These are phyloP conservation scores for Solanum etuberosum DNA, from an alignment of 257 asterid genomes.

Conservation along the genomic window DNA sequence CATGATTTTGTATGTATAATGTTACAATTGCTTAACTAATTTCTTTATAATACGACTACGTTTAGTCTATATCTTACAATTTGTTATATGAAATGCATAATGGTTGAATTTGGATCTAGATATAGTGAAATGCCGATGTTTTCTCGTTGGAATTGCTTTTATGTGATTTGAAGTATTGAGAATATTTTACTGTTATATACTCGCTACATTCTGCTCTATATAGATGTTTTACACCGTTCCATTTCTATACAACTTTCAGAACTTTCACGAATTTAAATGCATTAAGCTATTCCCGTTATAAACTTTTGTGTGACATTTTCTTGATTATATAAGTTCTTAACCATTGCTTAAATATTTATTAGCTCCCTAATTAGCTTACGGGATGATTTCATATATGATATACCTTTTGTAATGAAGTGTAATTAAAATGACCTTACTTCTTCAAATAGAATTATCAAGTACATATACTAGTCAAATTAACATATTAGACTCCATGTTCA, in stretches of 20 bases:
- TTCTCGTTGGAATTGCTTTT: neutral
- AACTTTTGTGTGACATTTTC: neutral
- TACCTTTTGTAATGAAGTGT: neutral
- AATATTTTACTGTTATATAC: neutral
- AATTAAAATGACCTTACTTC: neutral
- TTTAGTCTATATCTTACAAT: neutral
- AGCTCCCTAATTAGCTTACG: neutral
- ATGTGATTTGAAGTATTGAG: neutral
- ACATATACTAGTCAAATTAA: neutral
- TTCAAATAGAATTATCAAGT: neutral
- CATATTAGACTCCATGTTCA: neutral
- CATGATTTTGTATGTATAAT: neutral
- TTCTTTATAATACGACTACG: neutral
- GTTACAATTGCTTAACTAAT: neutral
- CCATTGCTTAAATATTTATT: neutral
- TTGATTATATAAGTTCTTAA: neutral
- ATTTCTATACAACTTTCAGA: neutral
- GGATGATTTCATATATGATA: neutral
- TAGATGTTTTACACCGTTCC: neutral
- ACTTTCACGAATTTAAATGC: neutral
- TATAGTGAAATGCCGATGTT: neutral
- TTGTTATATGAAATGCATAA: neutral
- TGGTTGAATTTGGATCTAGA: neutral
- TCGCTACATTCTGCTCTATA: neutral
- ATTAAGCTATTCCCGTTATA: neutral